phyloP scores from a whole-genome alignment of 108 stramenopile genomes.

The Skeletonema potamos region DNA sequence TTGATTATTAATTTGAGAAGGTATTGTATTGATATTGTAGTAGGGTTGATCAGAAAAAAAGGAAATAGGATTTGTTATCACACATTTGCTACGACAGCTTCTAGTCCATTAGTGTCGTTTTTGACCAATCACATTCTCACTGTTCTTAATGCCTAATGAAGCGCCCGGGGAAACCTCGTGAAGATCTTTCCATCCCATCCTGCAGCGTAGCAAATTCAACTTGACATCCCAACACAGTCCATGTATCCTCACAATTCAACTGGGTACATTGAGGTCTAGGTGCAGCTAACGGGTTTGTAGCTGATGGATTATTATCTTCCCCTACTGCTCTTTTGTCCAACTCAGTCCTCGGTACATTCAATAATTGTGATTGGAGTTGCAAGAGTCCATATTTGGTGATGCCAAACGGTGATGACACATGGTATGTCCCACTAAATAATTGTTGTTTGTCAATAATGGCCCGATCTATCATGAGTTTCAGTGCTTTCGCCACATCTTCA shows the following conservation, averaged over 20 bases:
- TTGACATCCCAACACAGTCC: slow-evolving; percentile 10
- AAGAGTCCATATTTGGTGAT: slow-evolving; percentile 25
- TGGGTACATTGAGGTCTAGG: slow-evolving; percentile 40
- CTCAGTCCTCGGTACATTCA: slow-evolving; percentile 7
- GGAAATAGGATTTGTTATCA: not conserved
- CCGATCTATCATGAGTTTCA: slow-evolving; percentile 28
- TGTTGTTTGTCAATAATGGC: not conserved
- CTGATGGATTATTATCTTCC: slow-evolving; percentile 1
- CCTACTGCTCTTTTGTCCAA: slow-evolving; percentile 13
- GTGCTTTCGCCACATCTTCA: slow-evolving; percentile 26
- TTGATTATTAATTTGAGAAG: slow-evolving; percentile 2
- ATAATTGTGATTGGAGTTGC: slow-evolving; percentile 18
- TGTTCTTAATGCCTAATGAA: not conserved
- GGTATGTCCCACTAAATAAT: slow-evolving; percentile 23
- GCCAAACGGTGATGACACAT: slow-evolving; percentile 28
- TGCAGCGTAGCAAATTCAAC: slow-evolving; percentile 33
- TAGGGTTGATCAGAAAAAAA: not conserved
- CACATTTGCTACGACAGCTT: no score
- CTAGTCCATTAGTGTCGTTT: not conserved
- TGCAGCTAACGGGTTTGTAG: slow-evolving; percentile 5
- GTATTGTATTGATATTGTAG: not conserved
- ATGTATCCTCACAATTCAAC: slow-evolving; percentile 29
- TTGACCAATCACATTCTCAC: not conserved
- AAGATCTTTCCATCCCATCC: slow-evolving; percentile 21
- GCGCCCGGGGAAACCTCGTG: slow-evolving; percentile 26